Percentiles rank a stretch among this genome's conserved stretches.
phyloP scores from a whole-genome alignment of 176 grass and related monocot species.

The Pharus latifolius region DNA sequence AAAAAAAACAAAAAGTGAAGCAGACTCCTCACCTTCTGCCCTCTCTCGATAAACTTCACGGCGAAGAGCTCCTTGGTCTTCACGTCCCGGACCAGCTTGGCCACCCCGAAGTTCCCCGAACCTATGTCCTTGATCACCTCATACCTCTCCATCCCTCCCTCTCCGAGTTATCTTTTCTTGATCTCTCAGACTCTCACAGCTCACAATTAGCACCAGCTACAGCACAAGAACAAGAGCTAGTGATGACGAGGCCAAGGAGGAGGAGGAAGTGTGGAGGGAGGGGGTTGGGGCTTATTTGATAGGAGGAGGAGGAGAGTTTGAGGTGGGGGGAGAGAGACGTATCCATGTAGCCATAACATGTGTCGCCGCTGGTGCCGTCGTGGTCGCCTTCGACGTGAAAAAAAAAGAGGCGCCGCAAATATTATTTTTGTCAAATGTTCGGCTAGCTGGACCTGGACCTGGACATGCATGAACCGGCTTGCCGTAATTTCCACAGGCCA shows the following conservation, averaged over 20 bases:
- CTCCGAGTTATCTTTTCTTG: not conserved
- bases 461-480: too few species aligned
- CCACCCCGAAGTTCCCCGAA: constrained; percentile 86
- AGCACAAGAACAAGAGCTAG: not conserved
- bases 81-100: constrained; percentile 75
- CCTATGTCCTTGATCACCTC: constrained; percentile 79
- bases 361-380: constrained; percentile 26
- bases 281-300: not conserved
- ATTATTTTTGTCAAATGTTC: too few species aligned
- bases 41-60: constrained; percentile 89
- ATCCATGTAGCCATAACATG: not conserved
- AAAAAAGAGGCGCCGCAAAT: too few species aligned
- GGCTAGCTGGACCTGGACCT: too few species aligned
- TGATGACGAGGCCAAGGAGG: not conserved
- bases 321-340: constrained; percentile 14
- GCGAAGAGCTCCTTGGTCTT: constrained; percentile 70
- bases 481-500: too few species aligned
- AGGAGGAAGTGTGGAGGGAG: not conserved
- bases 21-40: constrained; percentile 38
- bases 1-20: too few species aligned
- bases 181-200: not conserved
- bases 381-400: not conserved
- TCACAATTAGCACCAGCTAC: too few species aligned
- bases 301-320: not conserved
- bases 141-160: constrained; percentile 51